Evolutionary conservation across 371 early-diverging fungal genomes (phyloP), one percentile per base, ranked within the genome.

Genomic region (Rhizopus microsporus): DNA sequence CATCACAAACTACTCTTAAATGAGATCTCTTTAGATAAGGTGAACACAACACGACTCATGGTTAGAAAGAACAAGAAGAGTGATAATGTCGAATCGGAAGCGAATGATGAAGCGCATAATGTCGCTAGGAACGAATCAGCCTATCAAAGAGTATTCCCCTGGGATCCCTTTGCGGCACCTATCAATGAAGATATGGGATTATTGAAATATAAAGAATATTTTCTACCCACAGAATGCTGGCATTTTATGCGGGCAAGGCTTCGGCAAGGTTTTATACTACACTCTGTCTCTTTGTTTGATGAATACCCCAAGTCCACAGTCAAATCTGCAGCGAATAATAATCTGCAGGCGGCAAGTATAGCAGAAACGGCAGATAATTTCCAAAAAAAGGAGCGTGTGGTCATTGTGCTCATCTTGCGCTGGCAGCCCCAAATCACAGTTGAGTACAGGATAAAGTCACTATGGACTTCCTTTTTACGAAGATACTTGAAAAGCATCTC

Each of bases 351-450:
- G 38, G 38, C 38, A 23, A 23, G 2, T 23, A 16, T 38, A 15
- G 33, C 33, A 30, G 47, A 51, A 8, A 62, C 35, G 13, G 5
- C 54, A 3, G 30, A 50, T 2, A 59, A 61, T n/a, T 62, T 62
- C 4, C 69, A 72, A 37, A 61, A 55, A 29, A 65, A 64, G 13
- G 81, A 82, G 51, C 83, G 82, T 54, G 75, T 91, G 0, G 77
- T 80, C 29, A 76, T 92, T 35, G 79, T 79, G 15, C 64, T 94
- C 49, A 71, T 81, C 32, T 62, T 92, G 57, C 82, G 84, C 7
- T 95, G 95, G 95, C 86, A 92, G 29, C 92, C 93, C 0, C 88
- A 92, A 59, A 88, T 96, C 40, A 90, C 88, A 0, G 81, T 97
- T 8, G 86, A 90, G 40, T 97, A 97, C 72, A 87, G 87, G 31